Base-by-base conservation (phyloP, 108 stramenopile genomes). In the Cyclotella choctawhatcheeana region DNA sequence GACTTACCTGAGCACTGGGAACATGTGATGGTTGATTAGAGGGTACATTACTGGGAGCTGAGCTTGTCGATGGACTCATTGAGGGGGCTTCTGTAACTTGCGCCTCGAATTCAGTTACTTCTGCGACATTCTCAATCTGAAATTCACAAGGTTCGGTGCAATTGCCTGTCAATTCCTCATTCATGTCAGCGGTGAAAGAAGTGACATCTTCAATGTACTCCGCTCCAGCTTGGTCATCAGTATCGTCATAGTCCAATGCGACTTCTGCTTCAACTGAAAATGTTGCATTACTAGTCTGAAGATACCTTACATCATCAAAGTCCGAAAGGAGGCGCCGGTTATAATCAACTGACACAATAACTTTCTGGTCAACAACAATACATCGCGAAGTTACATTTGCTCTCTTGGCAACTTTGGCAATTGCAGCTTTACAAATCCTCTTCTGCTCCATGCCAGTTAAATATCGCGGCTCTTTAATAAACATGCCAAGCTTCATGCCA, bases 351-450 rank as follows among this genome's bases (percentile, higher is more conserved):
- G 63, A 64, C 44, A 64, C 63, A 27, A 64, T 25, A 16, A 68
- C 53, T 29, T 68, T 55, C 32, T 68, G 67, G 25, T 68, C 67
- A 33, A 68, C 67, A 54, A 68, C 40, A 44, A 68, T 58, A 54
- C 67, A 68, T 26, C 67, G 32, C 0, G 54, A 58, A 22, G 54
- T 68, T 12, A 68, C 54, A 31, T 68, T 68, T 31, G 67, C 67
- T 44, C 27, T 68, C 27, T 58, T 55, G 1, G 67, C 22, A 6
- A 64, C 63, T 31, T 45, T 31, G 25, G 63, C 43, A 47, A 64
- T 64, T 12, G 63, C 63, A 27, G 63, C 63, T 29, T 64, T 64
- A 29, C 63, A 64, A 7, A 64, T 64, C 8, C 26, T 44, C 29
- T 68, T 68, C 18, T 68, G 67, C 20, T 68, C 67, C 34, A 58